Evolutionary conservation across 2,329 filamentous ascomycete species (phyloP).

Genomic region (Xylaria sp.): DNA sequence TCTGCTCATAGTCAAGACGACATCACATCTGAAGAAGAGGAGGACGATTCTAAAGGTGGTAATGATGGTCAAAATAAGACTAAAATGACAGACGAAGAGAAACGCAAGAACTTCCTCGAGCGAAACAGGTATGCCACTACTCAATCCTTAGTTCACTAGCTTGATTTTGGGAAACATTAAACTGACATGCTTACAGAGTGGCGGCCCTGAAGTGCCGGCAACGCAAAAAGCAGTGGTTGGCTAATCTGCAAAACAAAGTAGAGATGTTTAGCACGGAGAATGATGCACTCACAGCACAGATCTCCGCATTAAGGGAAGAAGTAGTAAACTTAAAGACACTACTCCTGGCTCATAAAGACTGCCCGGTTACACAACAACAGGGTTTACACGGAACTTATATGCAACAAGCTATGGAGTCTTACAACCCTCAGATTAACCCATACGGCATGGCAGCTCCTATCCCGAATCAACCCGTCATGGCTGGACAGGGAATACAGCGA

Average conservation of each 20-base stretch:
- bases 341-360: slow-evolving; percentile 94
- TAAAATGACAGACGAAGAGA: slow-evolving; percentile 99
- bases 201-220: slow-evolving; percentile 97
- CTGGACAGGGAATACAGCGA: slow-evolving; percentile 65
- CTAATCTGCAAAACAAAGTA: slow-evolving; percentile 92
- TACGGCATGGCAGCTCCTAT: slow-evolving; percentile 68
- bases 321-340: slow-evolving; percentile 95
- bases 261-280: slow-evolving; percentile 94
- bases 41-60: slow-evolving; percentile 62
- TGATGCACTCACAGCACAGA: slow-evolving; percentile 84
- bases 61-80: slow-evolving; percentile 67
- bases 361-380: slow-evolving; percentile 89
- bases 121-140: slow-evolving; percentile 80
- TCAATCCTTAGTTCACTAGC: background rate
- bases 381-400: slow-evolving; percentile 71
- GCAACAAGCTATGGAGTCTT: slow-evolving; percentile 66
- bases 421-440: slow-evolving; percentile 67
- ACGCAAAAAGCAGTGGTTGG: slow-evolving; percentile 98
- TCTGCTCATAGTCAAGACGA: slow-evolving; percentile 54
- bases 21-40: slow-evolving; percentile 65
- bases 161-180: background rate
- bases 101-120: slow-evolving; percentile 97
- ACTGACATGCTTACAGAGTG: slow-evolving; percentile 68
- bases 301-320: slow-evolving; percentile 87
- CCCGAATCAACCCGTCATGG: slow-evolving; percentile 64